Base-by-base conservation (phyloP, 2,329 filamentous ascomycete genomes). In the Chalara sp. region DNA sequence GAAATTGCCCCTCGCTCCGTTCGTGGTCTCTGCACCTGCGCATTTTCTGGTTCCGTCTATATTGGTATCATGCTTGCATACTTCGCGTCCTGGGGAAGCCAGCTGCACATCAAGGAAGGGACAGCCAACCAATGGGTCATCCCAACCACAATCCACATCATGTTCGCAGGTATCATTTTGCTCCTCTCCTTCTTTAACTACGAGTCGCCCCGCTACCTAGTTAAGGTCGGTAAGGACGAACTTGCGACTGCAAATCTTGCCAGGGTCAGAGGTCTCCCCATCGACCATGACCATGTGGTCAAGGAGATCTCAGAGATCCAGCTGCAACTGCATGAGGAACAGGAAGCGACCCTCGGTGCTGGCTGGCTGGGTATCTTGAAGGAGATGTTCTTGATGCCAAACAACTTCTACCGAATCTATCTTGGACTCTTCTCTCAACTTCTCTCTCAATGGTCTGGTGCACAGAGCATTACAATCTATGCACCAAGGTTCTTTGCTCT, bases 51-150 rank as follows among this genome's bases (percentile, higher is more conserved):
- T 1, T 75, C 85, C 46, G 87, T 91, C 28, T 91, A 91, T 62
- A 68, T 87, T 48, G 87, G 86, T 29, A 88, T 90, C 54, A 85
- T 91, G 60, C 73, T 91, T 12, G 86, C 84, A 6, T 92, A 90
- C 69, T 91, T 89, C 61, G 80, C 84, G 53, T 86, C 83, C 65
- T 86, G 83, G 63, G 82, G 82, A 52, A 72, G 70, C 49, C 65
- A 73, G 51, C 49, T 80, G 42, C 70, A 80, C 63, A 68, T 82
- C 28, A 65, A 68, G 29, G 70, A 73, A 46, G 59, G 64, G n/a
- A 72, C 69, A 2, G 68, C 72, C 51, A 70, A 71, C 49, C 72
- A 75, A 55, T 81, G 78, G 78, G 65, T 67, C 10, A 10, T 30
- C 0, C 87, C 87, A 0, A 89, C 85, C 41, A 83, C 81, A 58